phyloP scores from a whole-genome alignment of 495 filamentous ascomycete species.

The Amniculicola lignicola region DNA sequence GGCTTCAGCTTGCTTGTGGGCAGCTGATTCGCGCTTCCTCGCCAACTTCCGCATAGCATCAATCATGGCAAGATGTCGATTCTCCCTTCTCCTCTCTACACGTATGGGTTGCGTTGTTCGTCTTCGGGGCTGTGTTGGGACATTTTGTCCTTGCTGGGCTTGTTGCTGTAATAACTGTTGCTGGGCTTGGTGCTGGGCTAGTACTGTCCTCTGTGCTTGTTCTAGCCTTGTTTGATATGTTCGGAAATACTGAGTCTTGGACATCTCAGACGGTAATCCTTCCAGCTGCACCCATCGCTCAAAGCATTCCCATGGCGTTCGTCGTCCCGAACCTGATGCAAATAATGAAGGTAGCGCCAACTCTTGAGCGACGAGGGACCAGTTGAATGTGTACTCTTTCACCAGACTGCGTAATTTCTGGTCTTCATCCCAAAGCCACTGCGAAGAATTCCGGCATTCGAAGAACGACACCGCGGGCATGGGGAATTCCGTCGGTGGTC shows the following conservation, averaged over 20 bases:
- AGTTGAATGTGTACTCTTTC: slow-evolving; percentile 92
- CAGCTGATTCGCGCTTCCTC: slow-evolving; percentile 81
- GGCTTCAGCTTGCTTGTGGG: slow-evolving; percentile 79
- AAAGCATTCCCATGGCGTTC: slow-evolving; percentile 98
- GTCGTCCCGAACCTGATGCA: slow-evolving; percentile 77
- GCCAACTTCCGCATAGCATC: slow-evolving; percentile 94
- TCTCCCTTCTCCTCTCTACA: slow-evolving; percentile 81
- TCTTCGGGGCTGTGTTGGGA: slow-evolving; percentile 57
- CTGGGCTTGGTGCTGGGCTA: slow-evolving; percentile 59
- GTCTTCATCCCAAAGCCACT: slow-evolving; percentile 88
- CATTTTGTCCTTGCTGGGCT: slow-evolving; percentile 54
- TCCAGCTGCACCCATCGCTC: slow-evolving; percentile 92
- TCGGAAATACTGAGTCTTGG: slow-evolving; percentile 87
- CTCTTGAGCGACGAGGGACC: slow-evolving; percentile 84
- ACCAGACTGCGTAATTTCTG: slow-evolving; percentile 81
- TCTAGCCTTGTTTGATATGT: slow-evolving; percentile 79
- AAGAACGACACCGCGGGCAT: slow-evolving; percentile 91
- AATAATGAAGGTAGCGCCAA: slow-evolving; percentile 70
- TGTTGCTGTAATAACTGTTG: slow-evolving; percentile 58
- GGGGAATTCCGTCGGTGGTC: slow-evolving; percentile 81
- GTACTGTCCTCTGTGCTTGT: slow-evolving; percentile 65
- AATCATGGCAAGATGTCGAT: slow-evolving; percentile 79
- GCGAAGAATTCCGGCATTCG: slow-evolving; percentile 76
- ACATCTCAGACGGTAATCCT: slow-evolving; percentile 84
- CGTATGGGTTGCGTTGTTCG: slow-evolving; percentile 69